Evolutionary conservation across 345 rosid genomes (phyloP).

Genomic region (Microcos paniculata): DNA sequence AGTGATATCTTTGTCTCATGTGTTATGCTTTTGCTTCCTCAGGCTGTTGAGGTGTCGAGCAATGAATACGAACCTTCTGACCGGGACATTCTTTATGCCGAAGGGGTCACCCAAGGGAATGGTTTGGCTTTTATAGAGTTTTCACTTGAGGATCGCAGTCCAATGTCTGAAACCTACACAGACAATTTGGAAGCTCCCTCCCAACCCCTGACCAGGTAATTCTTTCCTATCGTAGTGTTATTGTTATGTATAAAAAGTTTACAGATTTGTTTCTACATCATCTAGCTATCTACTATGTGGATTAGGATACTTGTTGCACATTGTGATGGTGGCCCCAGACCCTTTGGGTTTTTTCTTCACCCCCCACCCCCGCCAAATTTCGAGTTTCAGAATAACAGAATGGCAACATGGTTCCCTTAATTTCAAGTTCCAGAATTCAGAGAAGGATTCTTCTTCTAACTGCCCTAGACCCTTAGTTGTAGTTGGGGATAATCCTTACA

Average conservation of each 20-base stretch:
- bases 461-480: too few relatives aligned
- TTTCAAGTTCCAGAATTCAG: too few relatives aligned
- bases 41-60: conserved; percentile 98
- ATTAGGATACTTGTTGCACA: background rate
- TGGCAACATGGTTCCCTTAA: too few relatives aligned
- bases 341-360: too few relatives aligned
- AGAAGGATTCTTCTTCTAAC: too few relatives aligned
- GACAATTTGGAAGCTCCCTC: conserved; percentile 66
- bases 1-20: background rate
- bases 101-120: conserved; percentile 95
- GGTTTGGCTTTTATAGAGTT: conserved; percentile 97
- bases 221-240: background rate
- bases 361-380: too few relatives aligned
- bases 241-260: background rate
- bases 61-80: conserved; percentile 96
- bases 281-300: background rate
- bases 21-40: conserved; percentile 22
- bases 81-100: conserved; percentile 86
- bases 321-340: background rate
- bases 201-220: conserved; percentile 66
- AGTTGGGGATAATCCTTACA: background rate
- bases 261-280: background rate
- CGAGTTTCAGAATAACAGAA: too few relatives aligned
- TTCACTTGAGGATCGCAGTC: conserved; percentile 82
- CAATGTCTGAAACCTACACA: conserved; percentile 79